These are phyloP conservation scores for Alternaria sp. DNA, from an alignment of 2,329 filamentous ascomycete genomes.

Conservation along the genomic window DNA sequence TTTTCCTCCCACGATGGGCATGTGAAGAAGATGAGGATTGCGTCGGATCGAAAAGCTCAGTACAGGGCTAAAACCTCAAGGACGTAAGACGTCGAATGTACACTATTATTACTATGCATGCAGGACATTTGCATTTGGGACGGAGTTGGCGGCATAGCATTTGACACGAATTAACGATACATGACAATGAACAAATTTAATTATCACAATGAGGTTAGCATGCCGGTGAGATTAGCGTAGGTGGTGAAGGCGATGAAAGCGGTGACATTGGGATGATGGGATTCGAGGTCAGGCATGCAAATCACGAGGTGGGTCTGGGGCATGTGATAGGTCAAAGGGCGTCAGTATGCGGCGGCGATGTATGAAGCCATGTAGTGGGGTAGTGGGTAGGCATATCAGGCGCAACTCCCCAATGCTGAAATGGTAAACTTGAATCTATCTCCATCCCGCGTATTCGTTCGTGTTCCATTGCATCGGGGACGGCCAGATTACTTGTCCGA, in stretches of 20 bases:
- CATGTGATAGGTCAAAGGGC: conserved; percentile 8
- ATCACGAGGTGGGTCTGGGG: neutral
- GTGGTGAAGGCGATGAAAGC: neutral
- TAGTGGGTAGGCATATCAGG: conserved; percentile 1
- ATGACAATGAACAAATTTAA: conserved; percentile 1
- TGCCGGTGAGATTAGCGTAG: neutral
- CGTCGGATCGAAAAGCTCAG: neutral
- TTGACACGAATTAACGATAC: conserved; percentile 3
- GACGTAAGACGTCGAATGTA: neutral
- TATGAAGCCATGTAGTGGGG: neutral
- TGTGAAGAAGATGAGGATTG: neutral
- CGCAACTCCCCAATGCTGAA: neutral
- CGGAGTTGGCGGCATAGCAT: neutral
- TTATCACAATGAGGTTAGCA: neutral
- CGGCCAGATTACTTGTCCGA: conserved; percentile 24
- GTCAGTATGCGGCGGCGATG: neutral
- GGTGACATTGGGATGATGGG: neutral
- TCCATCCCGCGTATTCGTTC: neutral
- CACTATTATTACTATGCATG: conserved; percentile 1
- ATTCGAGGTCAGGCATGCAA: neutral
- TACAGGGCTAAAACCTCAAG: neutral
- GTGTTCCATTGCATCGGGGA: neutral
- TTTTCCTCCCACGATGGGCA: neutral
- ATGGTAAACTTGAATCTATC: neutral
- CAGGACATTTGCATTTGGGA: conserved; percentile 6